Conservation (phyloP, 768 basidiomycete genomes). For the Kwoniella newhampshirensis region DNA sequence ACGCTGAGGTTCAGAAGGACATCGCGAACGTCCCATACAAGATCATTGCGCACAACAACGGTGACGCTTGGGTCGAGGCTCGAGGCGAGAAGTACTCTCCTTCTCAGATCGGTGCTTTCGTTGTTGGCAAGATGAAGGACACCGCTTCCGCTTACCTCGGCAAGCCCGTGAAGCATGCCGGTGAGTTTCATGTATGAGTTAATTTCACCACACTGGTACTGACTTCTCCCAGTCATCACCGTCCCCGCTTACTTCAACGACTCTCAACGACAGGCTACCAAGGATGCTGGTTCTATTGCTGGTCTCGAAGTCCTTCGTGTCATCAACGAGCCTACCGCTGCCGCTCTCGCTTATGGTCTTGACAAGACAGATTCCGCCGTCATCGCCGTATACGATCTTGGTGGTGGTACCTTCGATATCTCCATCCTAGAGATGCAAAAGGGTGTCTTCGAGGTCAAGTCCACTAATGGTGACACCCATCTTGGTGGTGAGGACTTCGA, state of each 20-base stretch:
- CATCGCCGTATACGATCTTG: constrained; percentile 97
- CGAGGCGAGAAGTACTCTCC: constrained; percentile 73
- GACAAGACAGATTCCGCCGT: constrained; percentile 79
- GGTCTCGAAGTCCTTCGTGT: constrained; percentile 96
- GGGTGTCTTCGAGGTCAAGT: constrained; percentile 99
- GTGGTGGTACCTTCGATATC: constrained; percentile 98
- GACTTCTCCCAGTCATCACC: constrained; percentile 66
- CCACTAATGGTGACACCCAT: constrained; percentile 98
- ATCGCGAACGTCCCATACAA: constrained; percentile 63
- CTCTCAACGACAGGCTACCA: constrained; percentile 97
- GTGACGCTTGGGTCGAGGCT: constrained; percentile 69
- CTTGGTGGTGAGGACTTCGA: constrained; percentile 98
- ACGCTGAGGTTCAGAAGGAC: constrained; percentile 91
- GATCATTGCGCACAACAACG: constrained; percentile 61
- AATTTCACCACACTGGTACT: not conserved
- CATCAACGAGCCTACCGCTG: constrained; percentile 98
- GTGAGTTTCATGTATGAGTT: not conserved
- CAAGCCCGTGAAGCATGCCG: constrained; percentile 86
- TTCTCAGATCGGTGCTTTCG: constrained; percentile 56
- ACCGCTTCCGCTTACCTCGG: constrained; percentile 91
- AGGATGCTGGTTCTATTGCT: constrained; percentile 95
- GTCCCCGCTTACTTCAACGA: constrained; percentile 99
- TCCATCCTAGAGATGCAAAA: constrained; percentile 99
- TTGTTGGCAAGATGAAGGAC: constrained; percentile 79
- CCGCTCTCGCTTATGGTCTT: constrained; percentile 95